Percentiles rank a stretch among this genome's conserved stretches.
phyloP scores from a whole-genome alignment of 164 flowering plant genomes.

The Taxillus chinensis region DNA sequence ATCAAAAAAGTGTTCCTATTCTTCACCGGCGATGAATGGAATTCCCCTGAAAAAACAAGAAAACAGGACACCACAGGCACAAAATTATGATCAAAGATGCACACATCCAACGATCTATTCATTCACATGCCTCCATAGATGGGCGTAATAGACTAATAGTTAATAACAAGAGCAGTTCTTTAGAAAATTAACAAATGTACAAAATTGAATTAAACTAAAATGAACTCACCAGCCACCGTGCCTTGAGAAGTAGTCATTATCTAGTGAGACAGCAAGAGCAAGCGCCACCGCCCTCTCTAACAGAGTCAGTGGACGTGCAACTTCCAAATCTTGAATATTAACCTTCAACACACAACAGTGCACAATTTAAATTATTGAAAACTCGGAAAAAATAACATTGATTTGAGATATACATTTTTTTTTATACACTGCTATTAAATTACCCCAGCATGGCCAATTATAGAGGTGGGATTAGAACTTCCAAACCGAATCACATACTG shows the following conservation, averaged over 20 bases:
- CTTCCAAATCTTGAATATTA: slow-evolving; percentile 74
- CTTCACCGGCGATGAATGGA: not conserved
- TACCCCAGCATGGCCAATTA: slow-evolving; percentile 33
- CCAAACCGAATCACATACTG: slow-evolving; percentile 97
- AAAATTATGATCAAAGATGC: not conserved
- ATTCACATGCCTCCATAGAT: too few species aligned
- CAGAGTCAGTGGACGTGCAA: slow-evolving; percentile 58
- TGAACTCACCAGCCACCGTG: slow-evolving; percentile 86
- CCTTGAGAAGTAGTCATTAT: slow-evolving; percentile 91
- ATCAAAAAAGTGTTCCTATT: not conserved
- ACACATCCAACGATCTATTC: not conserved
- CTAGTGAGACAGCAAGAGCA: slow-evolving; percentile 92
- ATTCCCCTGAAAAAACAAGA: not conserved
- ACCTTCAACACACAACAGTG: slow-evolving; percentile 2
- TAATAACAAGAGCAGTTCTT: not conserved
- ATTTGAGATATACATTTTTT: not conserved
- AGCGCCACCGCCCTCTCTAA: slow-evolving; percentile 89
- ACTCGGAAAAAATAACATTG: not conserved
- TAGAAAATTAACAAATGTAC: not conserved
- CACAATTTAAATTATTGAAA: not conserved
- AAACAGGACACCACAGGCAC: not conserved
- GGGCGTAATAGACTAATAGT: not conserved
- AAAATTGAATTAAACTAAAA: slow-evolving; percentile 2
- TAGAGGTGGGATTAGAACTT: slow-evolving; percentile 32
- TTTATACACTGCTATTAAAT: slow-evolving; percentile 19